These are phyloP conservation scores for Paecilomyces dactylethromorphus DNA, from an alignment of 2,329 filamentous ascomycete species.

Conservation along the genomic window DNA sequence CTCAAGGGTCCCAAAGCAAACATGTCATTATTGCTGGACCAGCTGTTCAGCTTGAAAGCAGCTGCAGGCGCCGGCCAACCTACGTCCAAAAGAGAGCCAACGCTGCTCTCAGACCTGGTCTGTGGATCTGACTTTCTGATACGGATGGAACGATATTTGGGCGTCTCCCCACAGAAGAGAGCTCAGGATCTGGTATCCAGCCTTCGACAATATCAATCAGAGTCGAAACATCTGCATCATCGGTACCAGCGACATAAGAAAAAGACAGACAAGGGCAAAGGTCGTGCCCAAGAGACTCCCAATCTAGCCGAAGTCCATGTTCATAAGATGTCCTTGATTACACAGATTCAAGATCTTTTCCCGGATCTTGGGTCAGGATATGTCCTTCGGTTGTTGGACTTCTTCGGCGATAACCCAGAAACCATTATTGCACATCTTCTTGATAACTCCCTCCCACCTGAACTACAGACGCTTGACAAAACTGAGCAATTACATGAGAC, in stretches of 20 bases:
- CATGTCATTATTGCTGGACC: constrained; percentile 69
- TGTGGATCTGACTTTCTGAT: constrained; percentile 68
- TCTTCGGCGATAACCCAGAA: constrained; percentile 72
- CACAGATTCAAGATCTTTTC: constrained; percentile 89
- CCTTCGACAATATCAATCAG: constrained; percentile 32
- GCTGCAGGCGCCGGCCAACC: constrained; percentile 58
- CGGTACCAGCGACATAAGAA: constrained; percentile 35
- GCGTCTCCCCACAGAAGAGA: constrained; percentile 30
- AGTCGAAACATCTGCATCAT: constrained; percentile 32
- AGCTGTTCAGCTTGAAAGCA: constrained; percentile 72
- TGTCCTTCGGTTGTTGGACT: constrained; percentile 68
- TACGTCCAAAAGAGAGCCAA: constrained; percentile 37
- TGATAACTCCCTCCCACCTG: constrained; percentile 64
- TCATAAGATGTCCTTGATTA: constrained; percentile 76
- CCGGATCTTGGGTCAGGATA: constrained; percentile 80
- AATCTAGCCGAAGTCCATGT: constrained; percentile 55
- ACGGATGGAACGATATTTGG: constrained; percentile 31
- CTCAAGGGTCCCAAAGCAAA: constrained; percentile 62
- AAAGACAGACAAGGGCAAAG: constrained; percentile 35
- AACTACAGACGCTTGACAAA: constrained; percentile 60
- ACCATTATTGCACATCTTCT: constrained; percentile 75
- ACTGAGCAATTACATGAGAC: constrained; percentile 45
- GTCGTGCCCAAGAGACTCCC: constrained; percentile 18
- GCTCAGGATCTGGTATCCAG: constrained; percentile 34
- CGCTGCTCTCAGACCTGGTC: constrained; percentile 74